These are phyloP conservation scores for Nasturtium officinale DNA, from an alignment of 345 rosid genomes.

Conservation along the genomic window DNA sequence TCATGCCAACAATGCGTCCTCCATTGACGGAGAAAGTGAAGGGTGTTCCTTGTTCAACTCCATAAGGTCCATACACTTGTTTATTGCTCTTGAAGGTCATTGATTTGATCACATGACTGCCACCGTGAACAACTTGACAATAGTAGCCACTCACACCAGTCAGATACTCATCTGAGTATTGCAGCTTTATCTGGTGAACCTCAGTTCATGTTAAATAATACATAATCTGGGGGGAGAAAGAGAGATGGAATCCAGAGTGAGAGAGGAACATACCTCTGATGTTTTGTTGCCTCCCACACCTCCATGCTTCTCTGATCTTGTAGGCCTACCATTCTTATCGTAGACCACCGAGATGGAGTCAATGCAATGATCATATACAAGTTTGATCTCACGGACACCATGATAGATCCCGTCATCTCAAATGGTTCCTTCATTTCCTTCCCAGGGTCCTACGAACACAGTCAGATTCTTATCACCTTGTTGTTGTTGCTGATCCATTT, in stretches of 20 bases:
- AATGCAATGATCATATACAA: slow-evolving; percentile 64
- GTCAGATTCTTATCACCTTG: slow-evolving; percentile 35
- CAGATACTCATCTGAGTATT: slow-evolving; percentile 71
- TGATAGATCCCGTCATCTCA: slow-evolving; percentile 76
- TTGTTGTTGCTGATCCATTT: slow-evolving; percentile 31
- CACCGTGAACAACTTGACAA: slow-evolving; percentile 58
- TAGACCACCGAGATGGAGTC: slow-evolving; percentile 66
- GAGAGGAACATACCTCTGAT: slow-evolving; percentile 52
- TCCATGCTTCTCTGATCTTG: slow-evolving; percentile 64
- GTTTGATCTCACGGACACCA: slow-evolving; percentile 69
- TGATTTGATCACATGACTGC: slow-evolving; percentile 69
- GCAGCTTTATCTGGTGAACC: slow-evolving; percentile 63
- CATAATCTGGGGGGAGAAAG: neutral
- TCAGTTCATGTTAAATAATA: neutral
- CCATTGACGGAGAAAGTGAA: slow-evolving; percentile 62
- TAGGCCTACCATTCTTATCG: slow-evolving; percentile 63
- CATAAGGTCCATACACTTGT: slow-evolving; percentile 67
- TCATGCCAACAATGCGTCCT: slow-evolving; percentile 62
- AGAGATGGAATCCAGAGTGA: neutral
- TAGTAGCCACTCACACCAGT: slow-evolving; percentile 61
- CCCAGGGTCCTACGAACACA: slow-evolving; percentile 72
- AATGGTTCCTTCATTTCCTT: slow-evolving; percentile 70
- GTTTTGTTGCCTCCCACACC: slow-evolving; percentile 62
- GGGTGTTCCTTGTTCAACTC: slow-evolving; percentile 75
- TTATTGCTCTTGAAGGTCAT: slow-evolving; percentile 66